Conservation (phyloP, 306 rosid species). For the Inga laurina region DNA sequence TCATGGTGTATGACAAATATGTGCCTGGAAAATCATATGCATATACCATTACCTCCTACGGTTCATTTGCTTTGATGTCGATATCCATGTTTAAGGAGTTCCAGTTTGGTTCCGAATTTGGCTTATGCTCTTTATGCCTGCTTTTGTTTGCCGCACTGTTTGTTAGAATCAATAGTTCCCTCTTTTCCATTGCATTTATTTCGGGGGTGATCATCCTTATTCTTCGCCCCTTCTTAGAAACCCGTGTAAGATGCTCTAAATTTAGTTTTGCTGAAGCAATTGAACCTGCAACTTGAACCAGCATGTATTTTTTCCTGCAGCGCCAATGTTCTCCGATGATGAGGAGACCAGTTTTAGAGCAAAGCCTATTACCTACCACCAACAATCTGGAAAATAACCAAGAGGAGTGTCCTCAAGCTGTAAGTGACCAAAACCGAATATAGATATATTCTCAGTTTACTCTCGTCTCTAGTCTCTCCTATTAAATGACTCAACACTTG, state of each 20-base stretch:
- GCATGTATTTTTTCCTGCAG: background rate
- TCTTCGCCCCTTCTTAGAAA: background rate
- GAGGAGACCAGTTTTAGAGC: background rate
- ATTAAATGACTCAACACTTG: no score
- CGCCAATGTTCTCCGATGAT: background rate
- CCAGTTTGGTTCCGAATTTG: no score
- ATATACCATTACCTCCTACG: background rate
- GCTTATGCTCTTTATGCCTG: background rate
- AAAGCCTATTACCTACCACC: background rate
- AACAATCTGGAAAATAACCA: no score
- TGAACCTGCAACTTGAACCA: background rate
- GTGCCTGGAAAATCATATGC: background rate
- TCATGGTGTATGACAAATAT: no score
- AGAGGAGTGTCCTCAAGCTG: no score
- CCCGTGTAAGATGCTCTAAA: no score
- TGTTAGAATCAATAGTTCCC: no score
- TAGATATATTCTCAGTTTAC: no score
- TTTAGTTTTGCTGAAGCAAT: background rate
- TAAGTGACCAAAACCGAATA: no score
- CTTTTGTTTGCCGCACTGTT: no score
- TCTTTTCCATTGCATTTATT: fast-evolving
- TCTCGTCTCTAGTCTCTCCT: no score
- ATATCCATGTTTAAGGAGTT: no score
- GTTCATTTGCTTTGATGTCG: background rate
- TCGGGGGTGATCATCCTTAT: background rate